Evolutionary conservation across 306 rosid species (phyloP).

Genomic region (Nissolia schottii): DNA sequence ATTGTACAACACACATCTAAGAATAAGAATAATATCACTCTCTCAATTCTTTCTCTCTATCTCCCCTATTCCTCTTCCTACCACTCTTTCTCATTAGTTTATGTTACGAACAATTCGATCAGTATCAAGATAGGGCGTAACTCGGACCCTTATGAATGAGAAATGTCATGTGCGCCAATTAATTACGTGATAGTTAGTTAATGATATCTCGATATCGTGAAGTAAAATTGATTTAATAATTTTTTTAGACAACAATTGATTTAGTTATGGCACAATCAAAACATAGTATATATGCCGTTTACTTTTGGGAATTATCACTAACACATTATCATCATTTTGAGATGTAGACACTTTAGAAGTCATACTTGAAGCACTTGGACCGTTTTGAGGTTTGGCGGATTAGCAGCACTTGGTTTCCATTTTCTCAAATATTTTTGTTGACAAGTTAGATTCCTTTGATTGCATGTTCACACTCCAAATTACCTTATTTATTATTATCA

Average conservation of each 20-base stretch:
- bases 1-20: no score
- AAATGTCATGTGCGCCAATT: not conserved
- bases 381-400: constrained; percentile 45
- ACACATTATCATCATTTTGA: not conserved
- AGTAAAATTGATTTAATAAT: no score
- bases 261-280: not conserved
- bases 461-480: constrained; percentile 34
- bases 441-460: constrained; percentile 36
- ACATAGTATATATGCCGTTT: not conserved
- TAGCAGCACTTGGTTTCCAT: constrained; percentile 28
- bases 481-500: no score
- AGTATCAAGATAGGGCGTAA: no score
- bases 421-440: constrained; percentile 21
- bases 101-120: no score
- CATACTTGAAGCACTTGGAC: not conserved
- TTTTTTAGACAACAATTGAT: not conserved
- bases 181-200: not conserved
- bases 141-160: not conserved
- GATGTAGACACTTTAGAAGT: not conserved
- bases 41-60: no score
- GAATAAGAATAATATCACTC: no score
- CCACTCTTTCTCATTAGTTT: no score
- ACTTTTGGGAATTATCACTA: not conserved
- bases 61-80: no score
- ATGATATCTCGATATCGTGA: not conserved